Conservation (phyloP, 768 basidiomycete genomes). For the Lentinula guzmanii region DNA sequence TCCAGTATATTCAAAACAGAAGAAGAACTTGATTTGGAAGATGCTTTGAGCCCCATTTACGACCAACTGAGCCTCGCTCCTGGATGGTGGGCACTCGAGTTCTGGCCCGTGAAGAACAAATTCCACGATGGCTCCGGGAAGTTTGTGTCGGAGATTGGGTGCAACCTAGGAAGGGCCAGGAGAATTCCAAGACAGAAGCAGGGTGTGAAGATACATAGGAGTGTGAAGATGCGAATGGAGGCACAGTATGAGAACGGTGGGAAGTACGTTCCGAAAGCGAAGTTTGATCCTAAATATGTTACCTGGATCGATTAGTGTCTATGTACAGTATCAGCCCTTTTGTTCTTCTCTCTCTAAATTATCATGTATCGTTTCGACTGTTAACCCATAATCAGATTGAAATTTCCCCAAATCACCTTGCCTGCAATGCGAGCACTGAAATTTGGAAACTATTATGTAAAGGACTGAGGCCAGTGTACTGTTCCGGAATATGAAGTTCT, state of each 20-base stretch:
- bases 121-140: conserved; percentile 25
- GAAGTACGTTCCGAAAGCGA: conserved; percentile 4
- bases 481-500: too few relatives aligned
- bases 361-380: neutral
- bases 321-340: neutral
- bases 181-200: conserved; percentile 27
- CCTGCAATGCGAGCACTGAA: too few relatives aligned
- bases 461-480: too few relatives aligned
- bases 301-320: conserved; percentile 3
- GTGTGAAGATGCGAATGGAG: conserved; percentile 43
- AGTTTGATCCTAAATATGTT: neutral
- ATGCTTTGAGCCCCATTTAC: conserved; percentile 44
- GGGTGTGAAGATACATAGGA: conserved; percentile 37
- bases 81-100: conserved; percentile 66
- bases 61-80: conserved; percentile 46
- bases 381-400: too few relatives aligned
- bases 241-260: conserved; percentile 10
- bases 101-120: conserved; percentile 32
- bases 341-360: neutral
- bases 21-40: conserved; percentile 59
- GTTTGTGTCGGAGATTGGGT: conserved; percentile 3
- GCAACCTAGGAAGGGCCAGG: conserved; percentile 36
- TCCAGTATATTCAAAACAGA: conserved; percentile 26
- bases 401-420: too few relatives aligned
- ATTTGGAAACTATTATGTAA: too few relatives aligned